These are phyloP conservation scores for Tillandsia fasciculata DNA, from an alignment of 176 grass and related monocot species.

Conservation along the genomic window DNA sequence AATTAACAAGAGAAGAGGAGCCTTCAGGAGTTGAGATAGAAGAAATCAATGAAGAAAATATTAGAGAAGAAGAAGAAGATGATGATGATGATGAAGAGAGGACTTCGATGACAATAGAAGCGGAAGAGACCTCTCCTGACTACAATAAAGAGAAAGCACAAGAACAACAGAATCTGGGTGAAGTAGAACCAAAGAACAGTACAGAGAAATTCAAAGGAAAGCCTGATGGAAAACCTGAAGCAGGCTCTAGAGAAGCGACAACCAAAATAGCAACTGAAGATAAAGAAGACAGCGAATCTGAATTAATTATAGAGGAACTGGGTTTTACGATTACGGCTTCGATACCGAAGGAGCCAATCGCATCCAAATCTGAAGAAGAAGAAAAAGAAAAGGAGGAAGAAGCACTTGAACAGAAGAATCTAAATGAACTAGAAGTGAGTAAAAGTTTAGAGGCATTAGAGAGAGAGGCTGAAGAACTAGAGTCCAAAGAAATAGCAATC, in stretches of 20 bases:
- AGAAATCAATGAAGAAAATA: background rate
- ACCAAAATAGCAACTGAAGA: background rate
- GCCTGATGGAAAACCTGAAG: background rate
- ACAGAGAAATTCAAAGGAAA: background rate
- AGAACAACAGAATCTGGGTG: background rate
- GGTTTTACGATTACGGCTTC: background rate
- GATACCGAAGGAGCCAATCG: too few species aligned
- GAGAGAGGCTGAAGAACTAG: background rate
- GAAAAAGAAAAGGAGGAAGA: too few species aligned
- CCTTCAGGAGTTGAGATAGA: background rate
- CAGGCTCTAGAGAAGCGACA: background rate
- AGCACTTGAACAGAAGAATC: too few species aligned
- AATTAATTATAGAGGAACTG: background rate
- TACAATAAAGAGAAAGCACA: background rate
- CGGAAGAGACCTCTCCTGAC: background rate
- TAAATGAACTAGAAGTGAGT: too few species aligned
- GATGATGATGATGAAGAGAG: background rate
- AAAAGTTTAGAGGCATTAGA: background rate
- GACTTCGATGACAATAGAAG: background rate
- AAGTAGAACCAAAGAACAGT: background rate
- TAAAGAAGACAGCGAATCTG: too few species aligned
- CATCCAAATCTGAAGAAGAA: too few species aligned
- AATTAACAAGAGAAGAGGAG: slow-evolving; percentile 5
- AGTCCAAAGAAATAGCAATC: too few species aligned
- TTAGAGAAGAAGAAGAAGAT: background rate